These are phyloP conservation scores for Mucor plumbeus DNA, from an alignment of 371 early-diverging fungal genomes.

Conservation along the genomic window DNA sequence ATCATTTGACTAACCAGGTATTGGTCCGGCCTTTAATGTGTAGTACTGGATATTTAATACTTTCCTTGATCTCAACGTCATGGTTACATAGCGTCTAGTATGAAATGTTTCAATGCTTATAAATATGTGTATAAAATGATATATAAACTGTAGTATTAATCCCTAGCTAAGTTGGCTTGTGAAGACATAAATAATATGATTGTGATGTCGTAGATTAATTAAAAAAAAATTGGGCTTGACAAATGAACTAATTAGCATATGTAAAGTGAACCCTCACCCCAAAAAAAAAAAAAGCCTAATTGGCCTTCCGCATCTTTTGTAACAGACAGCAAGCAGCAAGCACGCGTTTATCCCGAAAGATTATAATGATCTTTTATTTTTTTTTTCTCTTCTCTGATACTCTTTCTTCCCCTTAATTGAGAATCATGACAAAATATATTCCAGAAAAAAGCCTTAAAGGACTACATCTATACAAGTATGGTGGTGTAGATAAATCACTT, in stretches of 20 bases:
- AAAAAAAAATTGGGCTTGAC: not conserved
- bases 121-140: not conserved
- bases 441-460: slow-evolving; percentile 51
- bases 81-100: too few relatives aligned
- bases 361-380: not conserved
- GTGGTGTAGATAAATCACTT: slow-evolving; percentile 87
- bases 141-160: too few relatives aligned
- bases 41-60: too few relatives aligned
- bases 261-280: not conserved
- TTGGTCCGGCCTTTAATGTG: too few relatives aligned
- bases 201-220: not conserved
- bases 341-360: not conserved
- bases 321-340: not conserved
- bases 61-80: too few relatives aligned
- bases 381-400: not conserved
- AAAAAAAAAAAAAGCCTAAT: not conserved
- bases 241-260: not conserved
- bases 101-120: too few relatives aligned
- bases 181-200: not conserved
- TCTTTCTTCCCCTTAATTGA: not conserved
- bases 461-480: slow-evolving; percentile 83
- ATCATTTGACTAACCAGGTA: too few relatives aligned
- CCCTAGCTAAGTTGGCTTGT: too few relatives aligned
- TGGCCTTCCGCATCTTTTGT: not conserved
- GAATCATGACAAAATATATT: slow-evolving; percentile 37